phyloP scores from a whole-genome alignment of 495 filamentous ascomycete genomes.

The Daldinia grandis region DNA sequence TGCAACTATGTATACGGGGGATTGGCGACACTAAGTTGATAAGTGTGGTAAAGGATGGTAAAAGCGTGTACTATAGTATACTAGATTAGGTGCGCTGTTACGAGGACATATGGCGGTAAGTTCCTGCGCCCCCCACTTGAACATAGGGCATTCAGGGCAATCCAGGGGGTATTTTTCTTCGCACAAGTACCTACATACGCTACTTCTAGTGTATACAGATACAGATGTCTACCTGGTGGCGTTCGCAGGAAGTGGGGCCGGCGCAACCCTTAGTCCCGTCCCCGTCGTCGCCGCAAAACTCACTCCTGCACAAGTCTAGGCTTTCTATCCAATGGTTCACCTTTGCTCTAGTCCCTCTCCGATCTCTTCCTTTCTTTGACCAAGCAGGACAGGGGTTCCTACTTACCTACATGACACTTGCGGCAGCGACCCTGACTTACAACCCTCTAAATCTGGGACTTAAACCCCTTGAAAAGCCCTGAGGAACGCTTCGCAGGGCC shows the following conservation, averaged over 20 bases:
- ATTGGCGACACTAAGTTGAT: not conserved
- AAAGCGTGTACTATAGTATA: constrained; percentile 8
- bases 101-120: not conserved
- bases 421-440: constrained; percentile 36
- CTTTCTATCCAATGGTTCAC: constrained; percentile 31
- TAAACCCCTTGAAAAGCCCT: constrained; percentile 7
- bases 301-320: constrained; percentile 25
- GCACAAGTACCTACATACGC: constrained; percentile 7
- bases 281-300: constrained; percentile 39
- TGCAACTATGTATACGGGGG: not conserved
- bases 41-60: not conserved
- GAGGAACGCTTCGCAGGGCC: constrained; percentile 5
- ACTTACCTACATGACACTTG: constrained; percentile 20
- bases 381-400: constrained; percentile 14
- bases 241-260: constrained; percentile 20
- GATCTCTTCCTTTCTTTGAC: constrained; percentile 37
- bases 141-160: not conserved
- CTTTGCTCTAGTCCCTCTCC: constrained; percentile 25
- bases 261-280: constrained; percentile 22
- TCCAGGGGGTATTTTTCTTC: not conserved
- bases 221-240: constrained; percentile 15
- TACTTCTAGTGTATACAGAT: not conserved
- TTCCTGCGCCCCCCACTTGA: not conserved
- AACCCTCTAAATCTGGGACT: constrained; percentile 15
- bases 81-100: constrained; percentile 2